Base-by-base conservation (phyloP, 805 yeast genomes). In the Clavispora carvajalis region DNA sequence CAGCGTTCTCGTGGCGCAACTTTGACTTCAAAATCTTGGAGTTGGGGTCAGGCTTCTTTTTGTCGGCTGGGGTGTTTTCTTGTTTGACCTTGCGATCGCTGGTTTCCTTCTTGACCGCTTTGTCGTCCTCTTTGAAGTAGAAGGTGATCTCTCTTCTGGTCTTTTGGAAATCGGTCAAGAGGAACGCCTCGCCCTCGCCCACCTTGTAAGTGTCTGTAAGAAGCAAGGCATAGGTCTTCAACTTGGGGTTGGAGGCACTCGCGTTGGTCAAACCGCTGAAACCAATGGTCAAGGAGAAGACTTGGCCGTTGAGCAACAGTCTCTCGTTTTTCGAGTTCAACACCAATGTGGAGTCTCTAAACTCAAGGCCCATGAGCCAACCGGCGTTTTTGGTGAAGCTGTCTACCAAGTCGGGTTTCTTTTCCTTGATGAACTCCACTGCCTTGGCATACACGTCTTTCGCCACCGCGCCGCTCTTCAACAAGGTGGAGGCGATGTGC, bases 291-390 rank as follows among this genome's bases (percentile, higher is more conserved):
- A 91, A 63, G 33, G 86, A 79, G 39, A 88, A 74, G 16, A 87
- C 80, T 52, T 87, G 81, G 31, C 90, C 91, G 44, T 80, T 83
- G 43, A 73, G 73, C 37, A 91, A 65, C 17, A 59, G 64, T 49
- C 91, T 72, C 29, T 82, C 85, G 59, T 79, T 84, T 54, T 85
- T 89, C 19, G 77, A 72, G 55, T 84, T 85, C 39, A 91, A 67
- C 13, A 88, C 71, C 48, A 85, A 78, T 2, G 82, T 67, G 0
- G 90, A 73, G 60, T 89, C 96, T 62, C 95, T 76, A 56, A 86
- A 87, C 55, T 88, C 96, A 46, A 91, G 74, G 44, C 98, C 98
- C 41, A 86, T 82, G 42, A 86, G 70, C 76, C 93, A 86, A 39
- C 98, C 98, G 47, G 82, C 76, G 54, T 86, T 86, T 55, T 85